phyloP scores from a whole-genome alignment of 2,329 filamentous ascomycete genomes.

The Cordyceps farinosa region DNA sequence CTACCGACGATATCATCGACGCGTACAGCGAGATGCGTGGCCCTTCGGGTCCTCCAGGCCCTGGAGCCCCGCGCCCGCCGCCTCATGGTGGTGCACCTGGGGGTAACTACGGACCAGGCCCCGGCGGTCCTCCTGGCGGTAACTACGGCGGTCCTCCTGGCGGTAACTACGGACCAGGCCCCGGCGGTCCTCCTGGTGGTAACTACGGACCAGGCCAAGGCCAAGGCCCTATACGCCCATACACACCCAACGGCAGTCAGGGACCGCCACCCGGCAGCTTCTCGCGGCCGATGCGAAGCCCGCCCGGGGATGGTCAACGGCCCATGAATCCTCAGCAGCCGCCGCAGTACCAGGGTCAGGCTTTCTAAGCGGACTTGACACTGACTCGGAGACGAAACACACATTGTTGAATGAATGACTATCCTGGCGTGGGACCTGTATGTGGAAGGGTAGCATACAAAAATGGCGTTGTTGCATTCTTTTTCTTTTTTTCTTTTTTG shows the following conservation, averaged over 20 bases:
- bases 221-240: background rate
- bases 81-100: slow-evolving; percentile 60
- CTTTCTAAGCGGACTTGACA: slow-evolving; percentile 27
- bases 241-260: slow-evolving; percentile 17
- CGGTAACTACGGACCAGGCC: too few species aligned
- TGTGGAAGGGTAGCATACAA: slow-evolving; percentile 5
- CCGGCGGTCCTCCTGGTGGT: slow-evolving; percentile 51
- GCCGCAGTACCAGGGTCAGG: slow-evolving; percentile 36
- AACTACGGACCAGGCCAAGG: slow-evolving; percentile 68
- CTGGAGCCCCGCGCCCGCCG: slow-evolving; percentile 45
- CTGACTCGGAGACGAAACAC: background rate
- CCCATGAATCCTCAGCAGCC: slow-evolving; percentile 15
- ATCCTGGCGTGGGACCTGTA: background rate
- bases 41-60: slow-evolving; percentile 21
- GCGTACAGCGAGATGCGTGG: slow-evolving; percentile 23
- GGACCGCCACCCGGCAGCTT: slow-evolving; percentile 28
- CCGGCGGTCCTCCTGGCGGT: slow-evolving; percentile 51
- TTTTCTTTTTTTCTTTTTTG: slow-evolving; percentile 20
- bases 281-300: slow-evolving; percentile 31
- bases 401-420: slow-evolving; percentile 12
- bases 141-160: slow-evolving; percentile 62
- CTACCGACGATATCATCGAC: slow-evolving; percentile 19
- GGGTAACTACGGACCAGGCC: too few species aligned
- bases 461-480: slow-evolving; percentile 4
- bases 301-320: slow-evolving; percentile 10